Evolutionary conservation across 1,139 yeast species (phyloP).

Genomic region (Wickerhamiella infanticola): DNA sequence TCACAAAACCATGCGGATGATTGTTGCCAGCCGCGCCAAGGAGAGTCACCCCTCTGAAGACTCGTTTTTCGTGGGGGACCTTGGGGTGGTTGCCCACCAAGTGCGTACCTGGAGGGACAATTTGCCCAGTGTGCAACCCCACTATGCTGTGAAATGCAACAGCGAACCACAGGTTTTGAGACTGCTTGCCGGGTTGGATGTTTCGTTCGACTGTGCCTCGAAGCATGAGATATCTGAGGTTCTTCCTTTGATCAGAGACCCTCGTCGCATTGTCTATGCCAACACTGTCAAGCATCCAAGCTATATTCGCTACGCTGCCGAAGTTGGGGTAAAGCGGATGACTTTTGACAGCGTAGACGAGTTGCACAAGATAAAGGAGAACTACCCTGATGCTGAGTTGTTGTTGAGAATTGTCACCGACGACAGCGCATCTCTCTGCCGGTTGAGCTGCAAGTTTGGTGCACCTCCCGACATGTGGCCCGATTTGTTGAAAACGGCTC

Average conservation of each 20-base stretch:
- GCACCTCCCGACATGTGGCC: slow-evolving; percentile 39
- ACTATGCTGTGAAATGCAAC: slow-evolving; percentile 91
- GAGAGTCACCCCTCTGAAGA: slow-evolving; percentile 31
- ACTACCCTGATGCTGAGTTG: slow-evolving; percentile 54
- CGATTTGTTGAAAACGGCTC: slow-evolving; percentile 45
- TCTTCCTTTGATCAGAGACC: slow-evolving; percentile 43
- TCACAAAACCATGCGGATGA: neutral
- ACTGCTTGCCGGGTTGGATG: slow-evolving; percentile 44
- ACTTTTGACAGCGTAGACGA: slow-evolving; percentile 88
- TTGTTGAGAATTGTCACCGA: slow-evolving; percentile 78
- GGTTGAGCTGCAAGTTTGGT: slow-evolving; percentile 81
- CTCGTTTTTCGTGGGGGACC: slow-evolving; percentile 79
- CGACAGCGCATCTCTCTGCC: slow-evolving; percentile 77
- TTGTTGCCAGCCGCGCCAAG: neutral
- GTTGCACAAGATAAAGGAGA: slow-evolving; percentile 50
- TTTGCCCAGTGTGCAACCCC: slow-evolving; percentile 67
- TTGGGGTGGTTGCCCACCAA: slow-evolving; percentile 54
- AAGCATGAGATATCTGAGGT: slow-evolving; percentile 64
- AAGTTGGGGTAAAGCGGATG: slow-evolving; percentile 45
- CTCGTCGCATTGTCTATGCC: slow-evolving; percentile 69
- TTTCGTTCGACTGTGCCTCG: slow-evolving; percentile 90
- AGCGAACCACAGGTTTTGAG: slow-evolving; percentile 48
- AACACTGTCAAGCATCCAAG: slow-evolving; percentile 87
- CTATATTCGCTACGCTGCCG: slow-evolving; percentile 55
- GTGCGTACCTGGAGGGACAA: slow-evolving; percentile 42